A percentile compares a stretch with the other conserved stretches of the same genome.
phyloP scores from a whole-genome alignment of 2,329 filamentous ascomycete genomes.

The Pestalotiopsis sp. region DNA sequence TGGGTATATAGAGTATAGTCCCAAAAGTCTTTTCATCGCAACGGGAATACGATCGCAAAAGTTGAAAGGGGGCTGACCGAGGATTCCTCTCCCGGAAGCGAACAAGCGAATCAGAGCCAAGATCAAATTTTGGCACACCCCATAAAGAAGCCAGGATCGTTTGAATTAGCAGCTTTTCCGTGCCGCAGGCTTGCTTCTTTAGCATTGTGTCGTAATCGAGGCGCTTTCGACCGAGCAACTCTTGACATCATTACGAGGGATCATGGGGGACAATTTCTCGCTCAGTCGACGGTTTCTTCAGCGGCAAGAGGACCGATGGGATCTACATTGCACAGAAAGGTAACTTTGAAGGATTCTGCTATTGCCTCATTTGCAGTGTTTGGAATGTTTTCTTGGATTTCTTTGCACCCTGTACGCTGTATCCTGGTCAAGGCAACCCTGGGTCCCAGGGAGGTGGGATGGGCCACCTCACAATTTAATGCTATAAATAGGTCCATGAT shows the following conservation, averaged over 20 bases:
- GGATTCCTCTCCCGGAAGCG: neutral
- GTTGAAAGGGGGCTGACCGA: neutral
- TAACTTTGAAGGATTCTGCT: no score
- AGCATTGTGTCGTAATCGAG: neutral
- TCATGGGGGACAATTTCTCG: no score
- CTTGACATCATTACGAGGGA: neutral
- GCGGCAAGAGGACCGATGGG: no score
- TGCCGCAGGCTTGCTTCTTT: neutral
- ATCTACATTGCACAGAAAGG: no score
- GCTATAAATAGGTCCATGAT: neutral
- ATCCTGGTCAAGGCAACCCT: neutral
- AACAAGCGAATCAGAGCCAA: neutral
- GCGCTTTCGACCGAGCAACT: neutral
- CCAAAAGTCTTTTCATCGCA: neutral
- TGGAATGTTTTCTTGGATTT: no score
- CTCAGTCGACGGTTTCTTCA: no score
- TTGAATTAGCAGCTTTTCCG: neutral
- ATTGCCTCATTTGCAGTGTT: no score
- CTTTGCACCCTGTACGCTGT: neutral
- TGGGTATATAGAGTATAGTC: neutral
- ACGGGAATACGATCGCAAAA: neutral
- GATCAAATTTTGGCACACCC: neutral
- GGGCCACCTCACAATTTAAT: neutral
- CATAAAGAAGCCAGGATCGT: neutral
- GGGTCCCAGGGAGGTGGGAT: neutral